These are phyloP conservation scores for Mycena galericulata DNA, from an alignment of 768 basidiomycete genomes.

Conservation along the genomic window DNA sequence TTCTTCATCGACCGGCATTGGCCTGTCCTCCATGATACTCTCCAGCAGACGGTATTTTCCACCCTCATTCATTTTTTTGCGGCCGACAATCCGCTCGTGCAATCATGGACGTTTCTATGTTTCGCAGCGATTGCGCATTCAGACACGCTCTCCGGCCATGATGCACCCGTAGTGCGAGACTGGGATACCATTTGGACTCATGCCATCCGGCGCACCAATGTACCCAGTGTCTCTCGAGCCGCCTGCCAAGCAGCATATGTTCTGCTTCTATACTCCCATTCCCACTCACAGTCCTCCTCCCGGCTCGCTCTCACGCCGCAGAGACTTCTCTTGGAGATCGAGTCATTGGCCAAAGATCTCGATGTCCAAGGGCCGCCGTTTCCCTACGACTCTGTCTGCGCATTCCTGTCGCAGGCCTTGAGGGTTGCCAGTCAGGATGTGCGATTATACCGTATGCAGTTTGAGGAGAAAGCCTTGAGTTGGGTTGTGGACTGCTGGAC, in stretches of 20 bases:
- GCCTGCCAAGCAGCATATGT: constrained; percentile 78
- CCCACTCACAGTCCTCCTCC: constrained; percentile 35
- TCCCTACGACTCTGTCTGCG: constrained; percentile 92
- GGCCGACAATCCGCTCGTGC: constrained; percentile 71
- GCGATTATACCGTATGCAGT: constrained; percentile 82
- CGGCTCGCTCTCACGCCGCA: constrained; percentile 61
- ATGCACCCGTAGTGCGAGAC: constrained; percentile 45
- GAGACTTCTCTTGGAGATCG: constrained; percentile 78
- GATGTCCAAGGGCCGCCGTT: constrained; percentile 91
- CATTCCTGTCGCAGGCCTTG: constrained; percentile 78
- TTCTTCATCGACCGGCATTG: constrained; percentile 90
- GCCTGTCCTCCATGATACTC: constrained; percentile 65
- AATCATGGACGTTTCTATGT: constrained; percentile 89
- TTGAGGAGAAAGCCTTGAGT: constrained; percentile 87
- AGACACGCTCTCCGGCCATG: constrained; percentile 43
- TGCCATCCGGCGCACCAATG: constrained; percentile 78
- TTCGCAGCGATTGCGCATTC: constrained; percentile 77
- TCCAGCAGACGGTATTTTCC: constrained; percentile 68
- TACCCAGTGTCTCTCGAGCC: constrained; percentile 78
- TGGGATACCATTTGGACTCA: constrained; percentile 91
- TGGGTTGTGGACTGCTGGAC: constrained; percentile 87
- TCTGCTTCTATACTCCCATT: constrained; percentile 58
- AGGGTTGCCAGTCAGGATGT: constrained; percentile 83
- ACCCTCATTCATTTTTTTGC: constrained; percentile 72
- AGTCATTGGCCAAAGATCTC: constrained; percentile 82